phyloP scores from a whole-genome alignment of 2,329 filamentous ascomycete species.

The Lasiodiplodia sp. region DNA sequence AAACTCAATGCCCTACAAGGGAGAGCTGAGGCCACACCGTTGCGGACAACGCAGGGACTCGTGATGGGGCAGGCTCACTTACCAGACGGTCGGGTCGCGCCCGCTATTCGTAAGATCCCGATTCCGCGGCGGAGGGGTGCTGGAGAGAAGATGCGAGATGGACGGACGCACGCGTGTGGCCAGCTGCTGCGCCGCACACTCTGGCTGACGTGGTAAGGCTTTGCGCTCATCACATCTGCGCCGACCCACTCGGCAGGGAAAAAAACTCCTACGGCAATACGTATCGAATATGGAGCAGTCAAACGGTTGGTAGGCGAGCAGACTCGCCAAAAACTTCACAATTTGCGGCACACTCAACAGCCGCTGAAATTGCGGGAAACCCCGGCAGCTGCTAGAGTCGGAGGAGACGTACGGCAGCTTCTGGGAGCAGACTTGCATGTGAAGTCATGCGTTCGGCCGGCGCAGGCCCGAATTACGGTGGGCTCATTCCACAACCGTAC shows the following conservation, averaged over 20 bases:
- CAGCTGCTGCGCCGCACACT: conserved; percentile 18
- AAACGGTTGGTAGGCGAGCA: background rate
- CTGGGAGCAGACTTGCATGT: background rate
- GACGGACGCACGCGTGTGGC: background rate
- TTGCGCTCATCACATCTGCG: background rate
- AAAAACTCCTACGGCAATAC: background rate
- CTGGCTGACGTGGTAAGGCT: conserved; percentile 24
- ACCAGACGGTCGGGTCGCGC: conserved; percentile 12
- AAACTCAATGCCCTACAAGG: conserved; percentile 13
- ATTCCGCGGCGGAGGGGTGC: conserved; percentile 26
- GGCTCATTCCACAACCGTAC: background rate
- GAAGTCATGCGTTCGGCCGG: background rate
- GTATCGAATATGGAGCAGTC: background rate
- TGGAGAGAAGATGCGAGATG: conserved; percentile 19
- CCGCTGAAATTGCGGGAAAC: background rate
- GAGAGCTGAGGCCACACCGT: conserved; percentile 9
- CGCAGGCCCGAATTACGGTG: background rate
- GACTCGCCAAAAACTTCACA: background rate
- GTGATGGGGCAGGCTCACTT: conserved; percentile 19
- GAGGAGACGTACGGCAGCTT: background rate
- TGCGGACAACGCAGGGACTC: conserved; percentile 17
- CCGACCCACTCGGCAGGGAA: conserved; percentile 2
- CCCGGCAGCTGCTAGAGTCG: background rate
- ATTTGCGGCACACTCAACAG: background rate
- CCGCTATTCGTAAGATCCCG: conserved; percentile 21